Evolutionary conservation across 1,139 yeast genomes (phyloP), one percentile per base, ranked within the genome.

Genomic region (Blastobotrys persicus): DNA sequence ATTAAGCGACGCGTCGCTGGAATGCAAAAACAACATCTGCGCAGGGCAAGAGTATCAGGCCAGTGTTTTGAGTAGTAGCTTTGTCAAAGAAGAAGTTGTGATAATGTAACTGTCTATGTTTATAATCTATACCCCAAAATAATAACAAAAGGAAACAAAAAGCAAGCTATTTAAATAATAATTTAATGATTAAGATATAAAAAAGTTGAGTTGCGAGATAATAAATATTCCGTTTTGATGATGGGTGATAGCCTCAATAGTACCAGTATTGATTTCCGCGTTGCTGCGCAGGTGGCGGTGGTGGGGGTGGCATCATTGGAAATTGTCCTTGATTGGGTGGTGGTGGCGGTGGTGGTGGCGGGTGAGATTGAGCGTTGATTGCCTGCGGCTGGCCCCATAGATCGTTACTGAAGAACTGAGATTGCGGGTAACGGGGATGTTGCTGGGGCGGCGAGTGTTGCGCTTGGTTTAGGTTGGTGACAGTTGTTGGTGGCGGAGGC

Each of bases 191-290:
- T 13, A 28, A 2, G 23, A 12, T 18, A 44, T 37, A 19, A 38
- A 17, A 40, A 41, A n/a, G n/a, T n/a, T n/a, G 13, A 40, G 28
- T 20, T 31, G 42, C 13, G 12, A 39, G 20, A 45, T 23, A 39
- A 45, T 39, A 40, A 39, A 31, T 32, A 35, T 37, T 18, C 23
- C 11, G n/a, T n/a, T n/a, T n/a, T n/a, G n/a, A n/a, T n/a, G n/a
- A 5, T 34, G 4, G 28, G 17, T 23, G 28, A 19, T 37, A 16
- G 11, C 14, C 33, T 28, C 13, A 42, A 31, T 44, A 43, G 31
- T 33, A 49, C 47, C 47, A 47, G 35, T 49, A 49, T 17, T 23
- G 35, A 11, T 33, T 13, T 9, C 35, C 35, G 19, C 35, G 34
- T 28, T 9, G 44, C 14, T 44, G 44, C 38, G 41, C 46, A 26